Percentiles rank a stretch among this genome's conserved stretches.
phyloP scores from a whole-genome alignment of 2,329 filamentous ascomycete genomes.

The Colletotrichum sp. region DNA sequence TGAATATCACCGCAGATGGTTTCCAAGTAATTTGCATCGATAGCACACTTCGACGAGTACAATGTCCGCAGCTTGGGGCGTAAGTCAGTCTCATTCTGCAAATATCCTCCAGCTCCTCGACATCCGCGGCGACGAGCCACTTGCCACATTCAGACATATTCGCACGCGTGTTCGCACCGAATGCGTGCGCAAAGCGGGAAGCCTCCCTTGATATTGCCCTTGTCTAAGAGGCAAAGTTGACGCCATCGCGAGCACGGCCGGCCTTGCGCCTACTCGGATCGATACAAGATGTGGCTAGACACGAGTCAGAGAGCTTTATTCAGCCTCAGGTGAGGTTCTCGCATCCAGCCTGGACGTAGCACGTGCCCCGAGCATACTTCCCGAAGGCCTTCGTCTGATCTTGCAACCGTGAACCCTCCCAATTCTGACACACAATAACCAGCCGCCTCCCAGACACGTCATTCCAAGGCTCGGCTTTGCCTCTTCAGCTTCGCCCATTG shows the following conservation, averaged over 20 bases:
- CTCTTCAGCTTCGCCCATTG: background rate
- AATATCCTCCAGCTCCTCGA: background rate
- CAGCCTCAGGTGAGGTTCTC: background rate
- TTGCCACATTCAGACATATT: background rate
- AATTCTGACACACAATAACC: background rate
- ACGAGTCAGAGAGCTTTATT: background rate
- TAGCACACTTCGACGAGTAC: background rate
- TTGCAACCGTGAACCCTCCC: background rate
- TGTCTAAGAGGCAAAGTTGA: background rate
- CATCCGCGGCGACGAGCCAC: background rate
- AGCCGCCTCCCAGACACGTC: slow-evolving; percentile 2
- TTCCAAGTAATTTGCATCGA: background rate
- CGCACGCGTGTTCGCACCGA: background rate
- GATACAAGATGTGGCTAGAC: background rate
- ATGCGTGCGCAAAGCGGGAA: background rate
- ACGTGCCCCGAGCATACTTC: background rate
- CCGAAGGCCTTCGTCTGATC: background rate
- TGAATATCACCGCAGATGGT: background rate
- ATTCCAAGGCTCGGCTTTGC: slow-evolving; percentile 1
- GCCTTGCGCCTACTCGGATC: background rate
- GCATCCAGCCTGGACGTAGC: background rate
- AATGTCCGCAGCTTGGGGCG: background rate
- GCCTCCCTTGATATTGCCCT: background rate
- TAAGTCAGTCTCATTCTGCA: background rate
- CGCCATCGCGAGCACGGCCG: background rate